Base-by-base conservation (phyloP, 139 green algal genomes). In the Coelastrella sp. region DNA sequence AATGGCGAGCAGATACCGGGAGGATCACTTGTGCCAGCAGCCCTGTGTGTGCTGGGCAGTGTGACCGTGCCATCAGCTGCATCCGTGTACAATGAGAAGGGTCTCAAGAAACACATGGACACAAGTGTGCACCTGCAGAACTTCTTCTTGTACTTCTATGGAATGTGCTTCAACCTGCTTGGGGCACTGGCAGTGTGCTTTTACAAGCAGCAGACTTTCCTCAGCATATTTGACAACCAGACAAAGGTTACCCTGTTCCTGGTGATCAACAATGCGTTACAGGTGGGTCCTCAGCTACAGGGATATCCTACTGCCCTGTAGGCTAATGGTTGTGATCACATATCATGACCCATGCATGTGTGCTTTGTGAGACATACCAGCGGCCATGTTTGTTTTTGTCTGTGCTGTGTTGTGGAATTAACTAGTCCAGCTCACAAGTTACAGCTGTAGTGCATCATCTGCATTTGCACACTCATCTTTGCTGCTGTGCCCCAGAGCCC, bases 61-160 rank as follows among this genome's bases (percentile, higher is more conserved):
- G 95, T 99, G 11, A 99, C 96, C 0, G 95, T 99, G 27, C 98
- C 98, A 27, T 97, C 96, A 8, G 91, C 97, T 19, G 98, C 98
- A 6, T 96, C 91, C 22, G 98, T 99, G 24, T 99, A 98, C 90
- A 99, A 99, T 90, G 97, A 99, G 90, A 96, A 97, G 89, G 96
- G 97, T 24, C 92, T 99, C 58, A 99, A 99, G 94, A 96, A 95
- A 90, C 95, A 99, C 92, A 99, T 99, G 97, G 97, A 99, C 75
- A 99, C 97, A 0, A 97, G 92, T 84, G 97, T 99, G 63, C 95
- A 99, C 91, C 91, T 99, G 78, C 97, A 99, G 94, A 99, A 99
- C 95, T 98, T 99, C 92, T 99, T 99, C 93, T 94, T 99, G 8
- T 99, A 99, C 94, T 98, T 99, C 73, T 99, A 95, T 78, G 97